Evolutionary conservation across 179 eudicot genomes (phyloP), one percentile per base, ranked within the genome.

Genomic region (Actinidia arguta): DNA sequence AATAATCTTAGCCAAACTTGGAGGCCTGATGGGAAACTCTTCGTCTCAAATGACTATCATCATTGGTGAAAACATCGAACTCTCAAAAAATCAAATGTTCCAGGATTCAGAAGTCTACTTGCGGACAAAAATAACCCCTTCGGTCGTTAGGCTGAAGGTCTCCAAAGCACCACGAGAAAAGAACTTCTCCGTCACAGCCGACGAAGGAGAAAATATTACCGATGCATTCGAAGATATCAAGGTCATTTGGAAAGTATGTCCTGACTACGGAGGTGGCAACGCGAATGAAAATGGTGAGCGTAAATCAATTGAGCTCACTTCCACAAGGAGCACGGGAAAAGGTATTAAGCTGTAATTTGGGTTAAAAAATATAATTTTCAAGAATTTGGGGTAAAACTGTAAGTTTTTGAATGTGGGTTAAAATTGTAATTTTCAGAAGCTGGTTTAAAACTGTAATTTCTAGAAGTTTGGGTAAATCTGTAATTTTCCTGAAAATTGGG

Each of bases 91-190:
- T 83, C 80, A 88, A 64, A 75, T 88, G 70, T 90, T 80, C 46
- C 88, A 84, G 44, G 86, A 84, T 5, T 83, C 90, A 1, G 86
- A 89, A 54, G 46, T 76, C n/a, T 89, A 86, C 84, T 83, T 89
- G 51, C 64, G 81, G 58, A 74, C 84, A 3, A 84, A 78, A 39
- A 89, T 80, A 14, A 67, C 61, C 58, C 90, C 90, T 11, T 80
- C 77, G 1, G 80, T 89, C 0, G 36, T 51, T n/a, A 83, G 87
- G n/a, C 90, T 88, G n/a, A 88, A 85, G 81, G 89, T 88, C 25
- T 82, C 80, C 81, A 82, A 89, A 52, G 54, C 73, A 0, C 78
- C 8, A 4, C 62, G 80, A 16, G 88, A 90, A 42, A 83, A 85
- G 56, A 22, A 59, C 1, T 44, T 85, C 36, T 81, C 89, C 3